These are phyloP conservation scores for Pseudozyma tsukubaensis DNA, from an alignment of 1,284 basidiomycete genomes.

Conservation along the genomic window DNA sequence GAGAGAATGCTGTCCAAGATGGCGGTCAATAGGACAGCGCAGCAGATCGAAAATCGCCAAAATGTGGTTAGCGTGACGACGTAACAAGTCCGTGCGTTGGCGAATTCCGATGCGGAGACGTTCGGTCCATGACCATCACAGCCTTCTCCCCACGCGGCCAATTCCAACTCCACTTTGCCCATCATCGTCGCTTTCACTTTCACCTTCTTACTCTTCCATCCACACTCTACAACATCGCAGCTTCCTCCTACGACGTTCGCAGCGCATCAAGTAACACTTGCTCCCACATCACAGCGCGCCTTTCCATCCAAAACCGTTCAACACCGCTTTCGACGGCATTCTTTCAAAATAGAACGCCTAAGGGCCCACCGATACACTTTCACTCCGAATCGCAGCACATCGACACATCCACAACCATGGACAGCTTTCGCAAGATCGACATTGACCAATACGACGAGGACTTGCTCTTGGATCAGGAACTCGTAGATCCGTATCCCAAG, in stretches of 20 bases:
- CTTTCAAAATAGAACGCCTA: neutral
- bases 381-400: neutral
- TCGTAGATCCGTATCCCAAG: constrained; percentile 87
- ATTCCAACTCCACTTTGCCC: constrained; percentile 4
- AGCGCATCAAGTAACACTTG: too few species aligned
- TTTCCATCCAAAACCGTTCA: neutral
- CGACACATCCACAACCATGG: constrained; percentile 29
- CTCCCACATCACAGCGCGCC: too few species aligned
- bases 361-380: neutral
- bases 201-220: neutral
- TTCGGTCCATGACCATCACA: constrained; percentile 2
- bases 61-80: neutral
- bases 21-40: neutral
- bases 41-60: neutral
- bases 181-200: neutral
- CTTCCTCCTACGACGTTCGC: neutral
- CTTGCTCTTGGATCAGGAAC: constrained; percentile 78
- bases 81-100: constrained; percentile 7
- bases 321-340: neutral
- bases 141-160: constrained; percentile 3
- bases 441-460: constrained; percentile 95
- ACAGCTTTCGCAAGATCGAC: constrained; percentile 86
- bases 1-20: too few species aligned
- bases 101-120: neutral
- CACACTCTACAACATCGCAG: neutral